These are phyloP conservation scores for Zymoseptoria ardabiliae DNA, from an alignment of 2,329 filamentous ascomycete species.

Conservation along the genomic window DNA sequence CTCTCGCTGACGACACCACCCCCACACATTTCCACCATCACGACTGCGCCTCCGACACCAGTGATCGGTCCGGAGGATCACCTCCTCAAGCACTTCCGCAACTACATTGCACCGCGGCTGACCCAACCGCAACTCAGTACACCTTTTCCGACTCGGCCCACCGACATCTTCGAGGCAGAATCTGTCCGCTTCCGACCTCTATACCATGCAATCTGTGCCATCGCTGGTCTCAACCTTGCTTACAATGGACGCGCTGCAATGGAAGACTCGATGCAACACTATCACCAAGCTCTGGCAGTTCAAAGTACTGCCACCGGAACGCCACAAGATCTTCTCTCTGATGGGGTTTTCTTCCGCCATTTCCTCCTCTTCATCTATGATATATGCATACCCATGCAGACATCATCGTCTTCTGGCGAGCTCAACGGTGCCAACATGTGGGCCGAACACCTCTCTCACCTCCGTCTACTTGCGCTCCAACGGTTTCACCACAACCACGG, in stretches of 20 bases:
- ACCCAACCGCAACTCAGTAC: conserved; percentile 15
- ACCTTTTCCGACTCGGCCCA: conserved; percentile 15
- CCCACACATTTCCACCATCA: conserved; percentile 7
- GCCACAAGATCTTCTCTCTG: conserved; percentile 46
- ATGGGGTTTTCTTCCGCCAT: conserved; percentile 51
- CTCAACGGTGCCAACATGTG: conserved; percentile 42
- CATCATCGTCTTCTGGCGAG: conserved; percentile 1
- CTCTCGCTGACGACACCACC: conserved; percentile 20
- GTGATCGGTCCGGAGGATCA: conserved; percentile 13
- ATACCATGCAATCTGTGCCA: conserved; percentile 51
- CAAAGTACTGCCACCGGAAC: conserved; percentile 39
- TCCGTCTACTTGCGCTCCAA: conserved; percentile 44
- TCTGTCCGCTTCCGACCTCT: conserved; percentile 46
- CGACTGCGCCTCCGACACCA: conserved; percentile 10
- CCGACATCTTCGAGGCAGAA: conserved; percentile 29
- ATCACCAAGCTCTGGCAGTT: conserved; percentile 43
- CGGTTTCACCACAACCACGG: conserved; percentile 38
- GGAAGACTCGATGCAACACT: conserved; percentile 47
- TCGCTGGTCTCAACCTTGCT: conserved; percentile 48
- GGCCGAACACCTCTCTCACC: conserved; percentile 47
- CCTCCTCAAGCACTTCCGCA: conserved; percentile 22
- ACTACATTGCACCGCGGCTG: conserved; percentile 21
- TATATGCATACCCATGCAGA: conserved; percentile 32
- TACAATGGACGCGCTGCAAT: conserved; percentile 38
- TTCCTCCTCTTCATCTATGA: conserved; percentile 52